Conservation (phyloP, 306 rosid species). For the Castanopsis chinensis region DNA sequence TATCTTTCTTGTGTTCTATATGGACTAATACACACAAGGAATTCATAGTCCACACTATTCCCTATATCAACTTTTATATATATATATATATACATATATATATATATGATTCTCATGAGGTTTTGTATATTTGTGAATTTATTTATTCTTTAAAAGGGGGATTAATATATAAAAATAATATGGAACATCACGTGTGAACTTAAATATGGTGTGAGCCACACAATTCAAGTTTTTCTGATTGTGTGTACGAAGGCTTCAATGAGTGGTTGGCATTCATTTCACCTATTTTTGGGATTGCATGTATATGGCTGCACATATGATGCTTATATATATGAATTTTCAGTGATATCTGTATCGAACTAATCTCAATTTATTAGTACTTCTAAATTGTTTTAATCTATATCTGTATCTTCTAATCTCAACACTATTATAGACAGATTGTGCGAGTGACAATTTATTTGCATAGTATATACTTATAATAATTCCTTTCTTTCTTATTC, state of each 20-base stretch:
- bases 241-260: constrained; percentile 12
- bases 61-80: background rate
- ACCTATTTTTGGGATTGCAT: background rate
- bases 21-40: background rate
- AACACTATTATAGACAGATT: too few relatives aligned
- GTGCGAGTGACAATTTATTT: too few relatives aligned
- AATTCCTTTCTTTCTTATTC: background rate
- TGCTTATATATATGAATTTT: too few relatives aligned
- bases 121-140: background rate
- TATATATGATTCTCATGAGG: background rate
- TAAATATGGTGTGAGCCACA: constrained; percentile 21
- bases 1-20: background rate
- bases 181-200: constrained; percentile 25
- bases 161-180: background rate
- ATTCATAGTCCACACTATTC: background rate
- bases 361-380: too few relatives aligned
- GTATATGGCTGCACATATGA: too few relatives aligned
- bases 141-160: background rate
- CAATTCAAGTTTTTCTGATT: background rate
- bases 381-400: too few relatives aligned
- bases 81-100: background rate
- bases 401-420: too few relatives aligned
- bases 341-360: background rate
- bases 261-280: constrained; percentile 18
- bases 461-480: background rate